Evolutionary conservation across 805 yeast genomes (phyloP).

Genomic region (Lachancea meyersii): DNA sequence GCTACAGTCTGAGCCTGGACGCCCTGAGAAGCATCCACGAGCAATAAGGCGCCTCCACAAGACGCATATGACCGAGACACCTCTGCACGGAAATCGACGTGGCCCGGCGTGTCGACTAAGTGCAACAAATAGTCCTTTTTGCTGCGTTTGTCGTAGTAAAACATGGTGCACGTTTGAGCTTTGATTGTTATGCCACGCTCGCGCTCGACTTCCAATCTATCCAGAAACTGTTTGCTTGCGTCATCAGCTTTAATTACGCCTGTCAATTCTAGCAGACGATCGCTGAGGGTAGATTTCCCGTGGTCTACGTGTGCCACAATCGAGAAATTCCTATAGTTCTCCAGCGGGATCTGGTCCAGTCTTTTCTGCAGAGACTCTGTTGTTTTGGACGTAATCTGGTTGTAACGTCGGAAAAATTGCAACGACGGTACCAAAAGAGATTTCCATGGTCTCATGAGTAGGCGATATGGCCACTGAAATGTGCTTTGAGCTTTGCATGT

Average conservation of each 20-base stretch:
- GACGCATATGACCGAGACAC: slow-evolving; percentile 93
- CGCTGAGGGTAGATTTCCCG: slow-evolving; percentile 83
- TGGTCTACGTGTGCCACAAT: slow-evolving; percentile 96
- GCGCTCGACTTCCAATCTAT: slow-evolving; percentile 86
- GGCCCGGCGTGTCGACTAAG: slow-evolving; percentile 96
- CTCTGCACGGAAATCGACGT: slow-evolving; percentile 86
- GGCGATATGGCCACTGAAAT: neutral
- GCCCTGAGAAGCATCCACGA: slow-evolving; percentile 95
- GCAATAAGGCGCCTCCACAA: slow-evolving; percentile 85
- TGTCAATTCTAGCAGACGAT: slow-evolving; percentile 78
- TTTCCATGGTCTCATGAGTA: slow-evolving; percentile 1
- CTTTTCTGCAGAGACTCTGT: slow-evolving; percentile 40
- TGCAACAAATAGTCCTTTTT: slow-evolving; percentile 77
- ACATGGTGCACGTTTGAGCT: slow-evolving; percentile 95
- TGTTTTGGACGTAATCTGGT: slow-evolving; percentile 6
- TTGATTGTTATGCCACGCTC: slow-evolving; percentile 96
- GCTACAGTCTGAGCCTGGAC: slow-evolving; percentile 99
- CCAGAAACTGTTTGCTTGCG: slow-evolving; percentile 73
- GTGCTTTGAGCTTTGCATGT: neutral
- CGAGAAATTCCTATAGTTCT: slow-evolving; percentile 81
- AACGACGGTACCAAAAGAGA: neutral
- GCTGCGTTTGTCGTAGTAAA: slow-evolving; percentile 51
- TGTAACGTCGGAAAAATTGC: slow-evolving; percentile 4
- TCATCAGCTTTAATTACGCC: slow-evolving; percentile 76
- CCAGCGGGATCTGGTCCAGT: slow-evolving; percentile 72